Base-by-base conservation (phyloP, 257 asterid genomes). In the Solanum tarapatanum region DNA sequence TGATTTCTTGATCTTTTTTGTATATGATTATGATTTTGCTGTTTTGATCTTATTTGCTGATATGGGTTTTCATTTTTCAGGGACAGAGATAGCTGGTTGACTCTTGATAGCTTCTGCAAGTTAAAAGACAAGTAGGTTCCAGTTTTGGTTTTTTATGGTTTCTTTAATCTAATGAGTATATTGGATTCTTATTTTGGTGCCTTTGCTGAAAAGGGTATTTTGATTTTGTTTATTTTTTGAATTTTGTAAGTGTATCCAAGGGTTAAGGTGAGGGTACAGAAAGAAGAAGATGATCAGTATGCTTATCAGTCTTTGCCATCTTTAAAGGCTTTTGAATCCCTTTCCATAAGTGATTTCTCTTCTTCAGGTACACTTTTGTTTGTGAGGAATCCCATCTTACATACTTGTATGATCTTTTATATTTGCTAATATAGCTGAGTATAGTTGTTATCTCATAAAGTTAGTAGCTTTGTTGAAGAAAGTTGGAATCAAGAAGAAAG, bases 241-340 rank as follows among this genome's bases (percentile, higher is more conserved):
- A 14, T 86, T 86, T 33, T 35, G 83, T 12, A 86, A 95, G 98
- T 93, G 98, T 96, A 96, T 90, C 99, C 99, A 70, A 96, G 90
- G 88, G 99, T 96, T 89, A 96, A 93, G 93, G 99, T 95, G 94
- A 94, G 92, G 85, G 90, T 55, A 68, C 92, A 95, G 82, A 89
- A 88, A 86, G 98, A 95, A 85, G 95, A 92, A 60, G 98, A 89
- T 82, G 98, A 93, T 89, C 93, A 91, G 39, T 93, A 91, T 94
- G 95, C 91, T 83, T 92, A 88, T 87, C 98, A 93, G 90, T 95
- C 98, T 86, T 89, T 96, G 91, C 92, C 92, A 86, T 95, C 95
- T 16, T 83, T 94, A 87, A 96, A 92, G 92, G 95, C 92, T 23
- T 92, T 94, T 91, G 92, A 91, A 75, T 92, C 92, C 92, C 90